These are phyloP conservation scores for Candida silvicultrix DNA, from an alignment of 805 yeast species.

Conservation along the genomic window DNA sequence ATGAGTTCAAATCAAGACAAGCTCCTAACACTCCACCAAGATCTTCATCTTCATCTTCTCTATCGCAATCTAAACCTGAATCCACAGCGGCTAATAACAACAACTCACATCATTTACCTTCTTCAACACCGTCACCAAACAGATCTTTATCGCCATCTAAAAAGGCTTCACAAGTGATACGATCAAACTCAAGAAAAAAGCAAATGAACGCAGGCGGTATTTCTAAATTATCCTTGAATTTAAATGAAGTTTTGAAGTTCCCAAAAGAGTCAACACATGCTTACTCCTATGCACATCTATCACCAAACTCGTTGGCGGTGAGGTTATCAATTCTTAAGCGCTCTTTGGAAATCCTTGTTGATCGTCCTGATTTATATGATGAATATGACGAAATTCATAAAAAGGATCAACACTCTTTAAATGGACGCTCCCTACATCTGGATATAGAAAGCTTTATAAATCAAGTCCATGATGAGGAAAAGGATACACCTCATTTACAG, in stretches of 20 bases:
- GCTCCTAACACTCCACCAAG: neutral
- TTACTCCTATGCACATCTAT: conserved; percentile 75
- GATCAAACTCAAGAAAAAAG: conserved; percentile 8
- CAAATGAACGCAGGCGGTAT: conserved; percentile 15
- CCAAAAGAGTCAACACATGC: conserved; percentile 81
- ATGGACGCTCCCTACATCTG: conserved; percentile 11
- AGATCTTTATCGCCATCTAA: neutral
- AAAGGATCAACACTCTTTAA: conserved; percentile 1
- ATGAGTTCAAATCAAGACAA: neutral
- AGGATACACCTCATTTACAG: conserved; percentile 1
- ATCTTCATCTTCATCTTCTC: neutral
- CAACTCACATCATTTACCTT: neutral
- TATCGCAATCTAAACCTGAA: no score
- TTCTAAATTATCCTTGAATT: conserved; percentile 23
- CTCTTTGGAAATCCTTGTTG: conserved; percentile 63
- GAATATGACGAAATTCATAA: no score
- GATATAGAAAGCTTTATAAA: conserved; percentile 22
- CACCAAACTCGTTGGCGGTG: conserved; percentile 75
- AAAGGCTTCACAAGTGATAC: conserved; percentile 2
- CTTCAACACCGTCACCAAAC: neutral
- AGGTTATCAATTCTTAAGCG: conserved; percentile 69
- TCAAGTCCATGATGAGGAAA: conserved; percentile 14
- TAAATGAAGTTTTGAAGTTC: conserved; percentile 48
- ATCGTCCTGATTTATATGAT: conserved; percentile 18
- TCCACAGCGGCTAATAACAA: neutral